phyloP scores from a whole-genome alignment of 2,329 filamentous ascomycete genomes.

The Helotiales sp. region DNA sequence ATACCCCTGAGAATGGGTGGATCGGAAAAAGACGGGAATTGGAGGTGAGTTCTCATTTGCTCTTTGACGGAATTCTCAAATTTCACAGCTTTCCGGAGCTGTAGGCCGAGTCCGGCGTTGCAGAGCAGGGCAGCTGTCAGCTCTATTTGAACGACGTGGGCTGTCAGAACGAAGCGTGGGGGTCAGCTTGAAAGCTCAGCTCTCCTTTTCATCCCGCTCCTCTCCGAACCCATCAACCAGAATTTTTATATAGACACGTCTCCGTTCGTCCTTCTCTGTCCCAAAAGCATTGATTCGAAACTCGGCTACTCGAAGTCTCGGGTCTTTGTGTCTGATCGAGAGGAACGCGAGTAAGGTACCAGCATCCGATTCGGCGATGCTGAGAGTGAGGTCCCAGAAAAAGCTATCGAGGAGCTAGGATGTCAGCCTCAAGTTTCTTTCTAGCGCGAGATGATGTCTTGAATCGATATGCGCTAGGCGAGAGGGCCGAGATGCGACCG shows the following conservation, averaged over 20 bases:
- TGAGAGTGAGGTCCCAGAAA: background rate
- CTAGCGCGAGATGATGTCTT: background rate
- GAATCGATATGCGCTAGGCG: background rate
- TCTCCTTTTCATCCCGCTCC: background rate
- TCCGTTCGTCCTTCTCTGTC: background rate
- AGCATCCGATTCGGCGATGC: background rate
- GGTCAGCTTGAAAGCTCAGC: background rate
- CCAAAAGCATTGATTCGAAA: too few species aligned
- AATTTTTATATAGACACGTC: background rate
- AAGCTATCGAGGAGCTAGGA: background rate
- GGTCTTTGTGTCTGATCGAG: too few species aligned
- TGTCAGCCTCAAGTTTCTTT: constrained; percentile 9
- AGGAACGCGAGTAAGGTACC: background rate
- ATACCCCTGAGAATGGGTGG: background rate
- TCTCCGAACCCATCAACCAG: background rate
- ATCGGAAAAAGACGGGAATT: constrained; percentile 19
- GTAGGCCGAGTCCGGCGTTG: too few species aligned
- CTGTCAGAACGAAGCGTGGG: background rate
- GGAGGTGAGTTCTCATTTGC: constrained; percentile 10
- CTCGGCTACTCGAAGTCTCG: too few species aligned
- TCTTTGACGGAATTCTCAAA: constrained; percentile 3
- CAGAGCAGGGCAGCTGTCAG: too few species aligned
- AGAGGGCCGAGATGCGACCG: background rate
- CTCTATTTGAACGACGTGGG: too few species aligned
- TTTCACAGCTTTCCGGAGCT: background rate